These are phyloP conservation scores for Candida chilensis DNA, from an alignment of 805 yeast species.

Conservation along the genomic window DNA sequence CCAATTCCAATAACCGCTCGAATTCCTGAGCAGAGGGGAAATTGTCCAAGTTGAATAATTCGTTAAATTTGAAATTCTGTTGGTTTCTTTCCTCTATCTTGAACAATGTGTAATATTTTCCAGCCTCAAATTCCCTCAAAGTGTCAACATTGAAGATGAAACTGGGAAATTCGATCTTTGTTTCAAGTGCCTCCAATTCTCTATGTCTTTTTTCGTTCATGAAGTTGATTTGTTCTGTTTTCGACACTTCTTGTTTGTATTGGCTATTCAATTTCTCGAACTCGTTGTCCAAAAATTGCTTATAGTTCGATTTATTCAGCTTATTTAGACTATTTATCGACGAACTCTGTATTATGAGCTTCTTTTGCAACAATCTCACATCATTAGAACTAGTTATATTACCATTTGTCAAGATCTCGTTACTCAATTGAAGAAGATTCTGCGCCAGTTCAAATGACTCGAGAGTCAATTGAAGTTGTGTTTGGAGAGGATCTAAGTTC, in stretches of 20 bases:
- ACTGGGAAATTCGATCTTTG: background rate
- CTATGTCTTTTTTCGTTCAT: background rate
- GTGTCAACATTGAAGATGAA: constrained; percentile 1
- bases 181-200: background rate
- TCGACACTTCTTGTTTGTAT: background rate
- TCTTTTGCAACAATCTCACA: background rate
- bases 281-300: background rate
- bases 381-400: background rate
- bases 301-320: constrained; percentile 1
- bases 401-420: background rate
- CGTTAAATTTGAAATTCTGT: background rate
- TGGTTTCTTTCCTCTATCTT: background rate
- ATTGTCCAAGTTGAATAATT: constrained; percentile 1
- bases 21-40: background rate
- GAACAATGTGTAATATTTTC: background rate
- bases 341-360: background rate
- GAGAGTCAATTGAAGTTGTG: background rate
- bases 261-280: background rate
- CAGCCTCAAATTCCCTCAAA: background rate
- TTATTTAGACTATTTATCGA: background rate
- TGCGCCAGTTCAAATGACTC: background rate
- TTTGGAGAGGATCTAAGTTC: background rate
- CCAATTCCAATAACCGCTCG: background rate
- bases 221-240: background rate
- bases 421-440: background rate